Evolutionary conservation across 345 rosid species (phyloP), one percentile per base, ranked within the genome.

Genomic region (Nasturtium officinale): DNA sequence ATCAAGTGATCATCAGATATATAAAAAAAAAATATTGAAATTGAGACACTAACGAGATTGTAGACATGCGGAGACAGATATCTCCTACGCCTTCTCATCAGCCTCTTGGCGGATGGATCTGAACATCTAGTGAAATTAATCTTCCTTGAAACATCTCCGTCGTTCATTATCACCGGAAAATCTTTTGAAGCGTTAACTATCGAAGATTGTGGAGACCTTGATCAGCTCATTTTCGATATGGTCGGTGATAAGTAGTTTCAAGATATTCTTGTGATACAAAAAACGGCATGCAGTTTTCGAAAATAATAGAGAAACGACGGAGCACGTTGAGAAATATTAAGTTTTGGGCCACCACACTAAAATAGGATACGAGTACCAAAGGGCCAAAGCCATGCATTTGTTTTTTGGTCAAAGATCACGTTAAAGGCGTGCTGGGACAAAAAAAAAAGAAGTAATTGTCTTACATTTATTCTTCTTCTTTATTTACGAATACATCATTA

Each of bases 51-150:
- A 2, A 3, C 4, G 40, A 35, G 40, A 35, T 35, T 10, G 40
- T 35, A 9, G 40, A 35, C 94, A 3, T 23, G 96, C 92, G n/a
- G 94, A 89, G 60, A 88, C 87, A 20, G 80, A 78, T 83, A 92
- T 92, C 89, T 92, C 96, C 74, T 86, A 86, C 69, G 87, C 89
- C 74, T 91, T 89, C 84, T 85, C 47, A 23, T 23, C 25, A 23
- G 25, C 25, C 25, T 23, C 25, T 23, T 23, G 25, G 25, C 25
- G 25, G 25, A 23, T 23, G 25, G 2, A 23, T 23, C 25, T 23
- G 2, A 23, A 1, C 25, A 23, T 23, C 25, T 1, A 2, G 25
- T 23, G 25, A 23, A 23, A 23, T 23, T 1, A 23, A 23, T 23
- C 25, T 23, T 23, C 25, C 25, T 23, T 23, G 89, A 83, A 8